Conservation (phyloP, 2,329 filamentous ascomycete species). For the Tolypocladium ovalisporum region DNA sequence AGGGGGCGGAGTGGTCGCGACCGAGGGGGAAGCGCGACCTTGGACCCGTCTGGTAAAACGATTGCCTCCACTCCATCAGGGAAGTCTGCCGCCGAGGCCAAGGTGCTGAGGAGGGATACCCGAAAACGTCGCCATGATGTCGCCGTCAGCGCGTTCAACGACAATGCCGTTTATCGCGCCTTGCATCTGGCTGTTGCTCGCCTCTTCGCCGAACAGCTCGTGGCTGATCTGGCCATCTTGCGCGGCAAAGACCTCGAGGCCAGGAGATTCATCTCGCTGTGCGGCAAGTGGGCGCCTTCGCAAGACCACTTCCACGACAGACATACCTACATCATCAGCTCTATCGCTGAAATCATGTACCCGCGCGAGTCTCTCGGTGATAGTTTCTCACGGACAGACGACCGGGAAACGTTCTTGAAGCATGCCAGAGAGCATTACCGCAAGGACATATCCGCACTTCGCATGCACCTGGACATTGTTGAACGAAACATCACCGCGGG, state of each 20-base stretch:
- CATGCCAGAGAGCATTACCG: conserved; percentile 43
- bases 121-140: conserved; percentile 28
- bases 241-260: conserved; percentile 25
- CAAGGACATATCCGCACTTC: conserved; percentile 37
- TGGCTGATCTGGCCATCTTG: conserved; percentile 31
- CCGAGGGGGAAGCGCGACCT: not conserved
- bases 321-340: conserved; percentile 44
- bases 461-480: conserved; percentile 39
- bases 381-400: conserved; percentile 19
- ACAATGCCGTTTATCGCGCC: conserved; percentile 34
- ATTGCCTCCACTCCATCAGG: not conserved
- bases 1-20: not conserved
- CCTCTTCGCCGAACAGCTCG: conserved; percentile 45
- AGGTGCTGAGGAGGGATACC: conserved; percentile 7
- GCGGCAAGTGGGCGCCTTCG: conserved; percentile 50
- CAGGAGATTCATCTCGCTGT: conserved; percentile 38
- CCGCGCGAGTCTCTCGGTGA: conserved; percentile 20
- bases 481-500: conserved; percentile 39
- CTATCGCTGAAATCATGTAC: conserved; percentile 45
- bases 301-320: conserved; percentile 44
- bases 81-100: not conserved
- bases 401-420: conserved; percentile 40
- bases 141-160: conserved; percentile 28
- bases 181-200: conserved; percentile 42
- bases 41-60: not conserved